Percentiles rank a stretch among this genome's conserved stretches.
Conservation (phyloP, 2,329 filamentous ascomycete genomes). For the Scytalidium lignicola region DNA sequence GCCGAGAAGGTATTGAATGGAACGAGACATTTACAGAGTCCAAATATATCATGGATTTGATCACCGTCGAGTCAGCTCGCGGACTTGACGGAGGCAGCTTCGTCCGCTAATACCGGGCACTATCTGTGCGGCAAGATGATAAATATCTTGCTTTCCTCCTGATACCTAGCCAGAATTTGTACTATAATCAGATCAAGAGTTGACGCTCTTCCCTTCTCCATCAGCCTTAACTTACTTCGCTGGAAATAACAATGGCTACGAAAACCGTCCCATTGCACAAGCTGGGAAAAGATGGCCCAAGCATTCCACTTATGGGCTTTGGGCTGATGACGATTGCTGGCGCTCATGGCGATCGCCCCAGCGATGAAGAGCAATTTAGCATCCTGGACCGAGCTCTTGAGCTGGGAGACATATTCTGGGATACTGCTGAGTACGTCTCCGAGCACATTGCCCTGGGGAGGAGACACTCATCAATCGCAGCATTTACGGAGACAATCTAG, state of each 20-base stretch:
- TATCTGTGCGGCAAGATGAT: not conserved
- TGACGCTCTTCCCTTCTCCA: not conserved
- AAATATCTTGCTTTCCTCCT: not conserved
- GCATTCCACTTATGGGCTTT: conserved; percentile 17
- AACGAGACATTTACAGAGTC: not conserved
- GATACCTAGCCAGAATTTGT: not conserved
- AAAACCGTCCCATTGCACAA: conserved; percentile 4
- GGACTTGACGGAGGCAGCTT: not conserved
- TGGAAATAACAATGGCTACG: conserved; percentile 2
- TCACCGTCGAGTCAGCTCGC: not conserved
- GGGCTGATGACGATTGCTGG: conserved; percentile 17
- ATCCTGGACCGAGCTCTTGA: conserved; percentile 35
- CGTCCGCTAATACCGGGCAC: not conserved
- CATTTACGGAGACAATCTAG: conserved; percentile 41
- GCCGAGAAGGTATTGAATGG: not conserved
- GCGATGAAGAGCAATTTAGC: conserved; percentile 32
- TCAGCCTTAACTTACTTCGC: not conserved
- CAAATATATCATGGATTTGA: not conserved
- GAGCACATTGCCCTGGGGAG: conserved; percentile 16
- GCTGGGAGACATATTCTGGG: conserved; percentile 35
- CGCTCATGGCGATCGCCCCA: conserved; percentile 25
- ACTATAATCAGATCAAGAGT: not conserved
- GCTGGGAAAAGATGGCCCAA: conserved; percentile 20
- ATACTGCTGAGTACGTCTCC: conserved; percentile 25
- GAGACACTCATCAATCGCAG: conserved; percentile 26